These are phyloP conservation scores for Plenodomus lindquistii DNA, from an alignment of 2,329 filamentous ascomycete species.

Conservation along the genomic window DNA sequence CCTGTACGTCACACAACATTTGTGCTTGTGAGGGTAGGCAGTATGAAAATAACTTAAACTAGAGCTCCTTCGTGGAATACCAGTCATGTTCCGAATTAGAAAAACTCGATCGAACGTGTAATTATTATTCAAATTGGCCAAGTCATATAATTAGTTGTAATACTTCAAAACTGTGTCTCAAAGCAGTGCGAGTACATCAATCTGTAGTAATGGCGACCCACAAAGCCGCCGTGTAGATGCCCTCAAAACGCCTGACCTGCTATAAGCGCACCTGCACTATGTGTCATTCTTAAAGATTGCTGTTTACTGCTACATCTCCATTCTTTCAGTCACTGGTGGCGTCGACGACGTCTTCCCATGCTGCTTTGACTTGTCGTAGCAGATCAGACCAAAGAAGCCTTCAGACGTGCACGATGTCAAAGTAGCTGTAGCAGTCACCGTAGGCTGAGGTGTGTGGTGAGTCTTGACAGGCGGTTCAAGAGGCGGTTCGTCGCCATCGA, in stretches of 20 bases:
- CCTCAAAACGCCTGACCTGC: not conserved
- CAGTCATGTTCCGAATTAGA: no score
- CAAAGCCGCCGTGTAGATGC: not conserved
- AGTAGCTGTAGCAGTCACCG: constrained; percentile 16
- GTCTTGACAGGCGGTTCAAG: constrained; percentile 45
- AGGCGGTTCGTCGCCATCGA: constrained; percentile 54
- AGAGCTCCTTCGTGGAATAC: no score
- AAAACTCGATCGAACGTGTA: no score
- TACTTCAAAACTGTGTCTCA: no score
- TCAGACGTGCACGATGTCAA: constrained; percentile 29
- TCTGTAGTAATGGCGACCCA: no score
- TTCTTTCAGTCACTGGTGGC: constrained; percentile 19
- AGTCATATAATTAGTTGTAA: no score
- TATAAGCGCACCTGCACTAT: not conserved
- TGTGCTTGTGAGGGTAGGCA: no score
- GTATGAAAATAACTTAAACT: no score
- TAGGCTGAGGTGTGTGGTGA: constrained; percentile 14
- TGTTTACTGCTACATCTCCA: constrained; percentile 27
- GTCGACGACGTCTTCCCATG: constrained; percentile 11
- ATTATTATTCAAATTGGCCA: no score
- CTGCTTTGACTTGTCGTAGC: constrained; percentile 27
- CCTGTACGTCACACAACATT: no score
- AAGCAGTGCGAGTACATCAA: not conserved
- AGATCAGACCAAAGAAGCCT: constrained; percentile 38
- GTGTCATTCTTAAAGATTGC: not conserved